These are phyloP conservation scores for Cladosporium colombiae DNA, from an alignment of 2,329 filamentous ascomycete species.

Conservation along the genomic window DNA sequence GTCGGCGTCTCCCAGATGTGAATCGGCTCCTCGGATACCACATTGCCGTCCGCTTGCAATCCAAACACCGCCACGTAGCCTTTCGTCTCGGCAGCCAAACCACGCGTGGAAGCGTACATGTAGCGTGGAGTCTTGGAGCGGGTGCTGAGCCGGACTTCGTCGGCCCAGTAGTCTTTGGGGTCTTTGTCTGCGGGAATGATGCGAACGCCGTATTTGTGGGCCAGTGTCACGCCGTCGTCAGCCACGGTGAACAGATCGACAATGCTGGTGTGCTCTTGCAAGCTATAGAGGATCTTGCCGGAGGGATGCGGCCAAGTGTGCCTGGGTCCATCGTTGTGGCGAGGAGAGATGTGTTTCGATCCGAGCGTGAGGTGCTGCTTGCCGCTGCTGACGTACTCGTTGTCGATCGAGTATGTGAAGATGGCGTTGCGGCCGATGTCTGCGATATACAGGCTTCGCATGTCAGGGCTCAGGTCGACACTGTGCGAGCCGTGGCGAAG, in stretches of 20 bases:
- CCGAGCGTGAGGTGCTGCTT: conserved; percentile 30
- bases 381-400: conserved; percentile 24
- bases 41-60: conserved; percentile 29
- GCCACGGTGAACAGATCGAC: conserved; percentile 37
- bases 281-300: conserved; percentile 36
- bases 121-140: conserved; percentile 33
- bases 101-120: conserved; percentile 39
- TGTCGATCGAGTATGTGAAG: conserved; percentile 36
- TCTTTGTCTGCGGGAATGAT: conserved; percentile 38
- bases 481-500: conserved; percentile 38
- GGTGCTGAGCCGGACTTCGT: conserved; percentile 38
- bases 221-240: conserved; percentile 32
- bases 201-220: conserved; percentile 33
- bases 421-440: conserved; percentile 41
- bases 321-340: conserved; percentile 37
- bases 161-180: conserved; percentile 38
- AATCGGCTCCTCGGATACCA: conserved; percentile 32
- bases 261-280: conserved; percentile 41
- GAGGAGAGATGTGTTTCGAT: conserved; percentile 34
- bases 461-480: conserved; percentile 36
- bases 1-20: conserved; percentile 40
- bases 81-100: conserved; percentile 34
- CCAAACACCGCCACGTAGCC: conserved; percentile 37
- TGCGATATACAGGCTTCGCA: conserved; percentile 34
- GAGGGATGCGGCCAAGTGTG: conserved; percentile 40